These are phyloP conservation scores for Chaetomium fimeti DNA, from an alignment of 495 filamentous ascomycete species.

Conservation along the genomic window DNA sequence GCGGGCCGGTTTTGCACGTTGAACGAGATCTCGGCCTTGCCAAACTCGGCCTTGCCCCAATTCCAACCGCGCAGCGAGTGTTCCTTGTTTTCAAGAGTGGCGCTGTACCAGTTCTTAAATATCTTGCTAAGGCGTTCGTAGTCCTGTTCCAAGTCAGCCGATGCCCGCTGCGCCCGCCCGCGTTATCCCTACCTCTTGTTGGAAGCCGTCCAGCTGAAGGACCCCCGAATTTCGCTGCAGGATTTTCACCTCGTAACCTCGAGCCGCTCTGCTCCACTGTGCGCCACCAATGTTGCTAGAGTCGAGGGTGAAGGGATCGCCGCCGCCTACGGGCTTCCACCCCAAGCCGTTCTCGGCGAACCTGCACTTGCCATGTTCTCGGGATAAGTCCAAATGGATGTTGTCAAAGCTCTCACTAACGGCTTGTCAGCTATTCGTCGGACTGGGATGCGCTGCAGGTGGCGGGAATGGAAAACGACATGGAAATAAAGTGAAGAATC, in stretches of 20 bases:
- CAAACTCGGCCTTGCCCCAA: constrained; percentile 98
- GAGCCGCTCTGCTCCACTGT: constrained; percentile 93
- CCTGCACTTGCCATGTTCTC: constrained; percentile 83
- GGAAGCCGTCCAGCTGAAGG: constrained; percentile 92
- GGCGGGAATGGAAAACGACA: background rate
- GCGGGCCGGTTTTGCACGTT: constrained; percentile 95
- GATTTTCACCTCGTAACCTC: constrained; percentile 91
- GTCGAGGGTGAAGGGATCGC: constrained; percentile 90
- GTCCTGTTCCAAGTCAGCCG: constrained; percentile 56
- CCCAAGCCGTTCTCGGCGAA: constrained; percentile 90
- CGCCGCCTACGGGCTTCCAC: constrained; percentile 85
- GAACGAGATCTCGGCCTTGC: constrained; percentile 90
- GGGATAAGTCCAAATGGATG: constrained; percentile 92
- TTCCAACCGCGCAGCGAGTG: constrained; percentile 98
- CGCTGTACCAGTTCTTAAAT: constrained; percentile 95
- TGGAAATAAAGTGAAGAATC: background rate
- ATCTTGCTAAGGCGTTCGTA: constrained; percentile 83
- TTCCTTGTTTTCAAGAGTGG: constrained; percentile 86
- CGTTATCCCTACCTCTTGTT: constrained; percentile 65
- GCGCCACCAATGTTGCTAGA: constrained; percentile 74
- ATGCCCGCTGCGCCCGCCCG: background rate
- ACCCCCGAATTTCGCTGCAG: constrained; percentile 77
- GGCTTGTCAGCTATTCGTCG: background rate
- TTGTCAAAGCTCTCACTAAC: constrained; percentile 85
- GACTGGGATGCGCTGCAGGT: background rate